These are phyloP conservation scores for Avena insularis DNA, from an alignment of 176 grass and related monocot genomes.

Conservation along the genomic window DNA sequence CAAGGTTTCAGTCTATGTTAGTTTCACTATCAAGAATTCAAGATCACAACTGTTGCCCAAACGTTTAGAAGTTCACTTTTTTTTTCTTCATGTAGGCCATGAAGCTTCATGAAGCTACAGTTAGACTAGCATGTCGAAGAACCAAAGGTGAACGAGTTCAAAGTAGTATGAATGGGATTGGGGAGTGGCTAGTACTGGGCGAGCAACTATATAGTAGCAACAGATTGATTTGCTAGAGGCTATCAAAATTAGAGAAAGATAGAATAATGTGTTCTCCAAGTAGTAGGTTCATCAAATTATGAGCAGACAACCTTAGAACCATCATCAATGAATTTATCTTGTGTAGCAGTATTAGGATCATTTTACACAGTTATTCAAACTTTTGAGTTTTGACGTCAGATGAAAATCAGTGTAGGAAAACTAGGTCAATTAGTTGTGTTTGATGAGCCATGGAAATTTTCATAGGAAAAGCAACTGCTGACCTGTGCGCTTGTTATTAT, in stretches of 20 bases:
- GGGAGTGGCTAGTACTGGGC: not conserved
- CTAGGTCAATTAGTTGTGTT: not conserved
- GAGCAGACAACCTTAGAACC: not conserved
- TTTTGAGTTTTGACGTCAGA: not conserved
- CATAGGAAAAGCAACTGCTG: not conserved
- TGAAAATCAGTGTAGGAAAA: not conserved
- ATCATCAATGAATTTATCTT: not conserved
- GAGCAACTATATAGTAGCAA: not conserved
- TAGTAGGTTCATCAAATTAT: not conserved
- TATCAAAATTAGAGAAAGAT: not conserved
- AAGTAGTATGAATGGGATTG: not conserved
- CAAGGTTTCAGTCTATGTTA: not conserved
- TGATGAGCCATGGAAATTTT: not conserved
- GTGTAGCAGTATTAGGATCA: not conserved
- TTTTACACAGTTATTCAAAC: not conserved
- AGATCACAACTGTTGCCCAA: not conserved
- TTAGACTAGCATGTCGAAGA: not conserved
- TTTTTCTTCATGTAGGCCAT: not conserved
- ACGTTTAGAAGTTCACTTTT: not conserved
- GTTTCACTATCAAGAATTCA: not conserved
- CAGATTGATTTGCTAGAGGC: not conserved
- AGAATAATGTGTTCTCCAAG: not conserved
- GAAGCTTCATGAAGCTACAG: not conserved
- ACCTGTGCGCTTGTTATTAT: not conserved
- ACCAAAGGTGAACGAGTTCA: not conserved